Evolutionary conservation across 441 rosid species (phyloP).

Genomic region (Croton setiger): DNA sequence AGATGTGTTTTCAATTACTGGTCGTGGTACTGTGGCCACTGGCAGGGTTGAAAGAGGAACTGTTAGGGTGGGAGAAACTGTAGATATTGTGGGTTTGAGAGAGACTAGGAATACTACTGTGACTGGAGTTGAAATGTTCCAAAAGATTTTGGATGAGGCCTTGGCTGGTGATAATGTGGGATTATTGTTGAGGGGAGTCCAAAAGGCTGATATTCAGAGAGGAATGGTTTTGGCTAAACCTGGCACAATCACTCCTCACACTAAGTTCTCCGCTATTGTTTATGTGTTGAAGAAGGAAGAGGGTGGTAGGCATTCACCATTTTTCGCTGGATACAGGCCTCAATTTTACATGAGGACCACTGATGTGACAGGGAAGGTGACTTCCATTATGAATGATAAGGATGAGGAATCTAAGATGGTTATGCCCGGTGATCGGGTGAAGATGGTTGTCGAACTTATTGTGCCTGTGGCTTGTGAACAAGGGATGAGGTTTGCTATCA

Average conservation of each 20-base stretch:
- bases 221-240: constrained; percentile 96
- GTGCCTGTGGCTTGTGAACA: constrained; percentile 96
- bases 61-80: constrained; percentile 68
- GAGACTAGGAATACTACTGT: constrained; percentile 76
- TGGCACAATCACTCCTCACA: constrained; percentile 70
- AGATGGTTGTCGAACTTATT: constrained; percentile 92
- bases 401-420: constrained; percentile 98
- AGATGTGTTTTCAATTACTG: constrained; percentile 91
- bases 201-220: constrained; percentile 78
- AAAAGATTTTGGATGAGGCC: constrained; percentile 82
- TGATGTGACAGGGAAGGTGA: constrained; percentile 80
- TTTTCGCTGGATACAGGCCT: constrained; percentile 86
- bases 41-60: constrained; percentile 93
- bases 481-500: constrained; percentile 98
- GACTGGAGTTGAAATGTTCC: constrained; percentile 92
- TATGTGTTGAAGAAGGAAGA: constrained; percentile 96
- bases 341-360: constrained; percentile 97
- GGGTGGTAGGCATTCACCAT: constrained; percentile 85
- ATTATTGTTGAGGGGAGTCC: constrained; percentile 80
- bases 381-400: constrained; percentile 77
- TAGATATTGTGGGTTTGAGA: constrained; percentile 75
- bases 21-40: constrained; percentile 96
- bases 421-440: constrained; percentile 94
- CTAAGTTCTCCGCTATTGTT: constrained; percentile 66
- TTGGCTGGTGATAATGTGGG: constrained; percentile 96